Percentiles rank a stretch among this genome's conserved stretches.
Evolutionary conservation across 2,329 filamentous ascomycete genomes (phyloP).

Genomic region (Paecilomyces sp.): DNA sequence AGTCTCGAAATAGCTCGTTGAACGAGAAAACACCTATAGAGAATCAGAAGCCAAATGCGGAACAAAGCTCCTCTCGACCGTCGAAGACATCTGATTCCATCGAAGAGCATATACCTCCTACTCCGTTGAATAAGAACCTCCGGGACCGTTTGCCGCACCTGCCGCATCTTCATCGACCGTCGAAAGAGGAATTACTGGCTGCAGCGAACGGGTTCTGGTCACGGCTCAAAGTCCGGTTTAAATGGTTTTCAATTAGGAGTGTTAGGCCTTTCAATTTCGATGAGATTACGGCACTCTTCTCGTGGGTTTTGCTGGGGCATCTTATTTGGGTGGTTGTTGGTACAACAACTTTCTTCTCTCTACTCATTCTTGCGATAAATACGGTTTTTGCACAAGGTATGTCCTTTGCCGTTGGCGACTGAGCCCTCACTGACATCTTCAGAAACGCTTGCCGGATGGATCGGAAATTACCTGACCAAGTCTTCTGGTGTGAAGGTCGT

Average conservation of each 20-base stretch:
- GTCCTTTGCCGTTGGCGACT: conserved; percentile 13
- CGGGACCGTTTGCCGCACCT: conserved; percentile 61
- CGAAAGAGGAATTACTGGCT: conserved; percentile 84
- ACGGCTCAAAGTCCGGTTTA: conserved; percentile 82
- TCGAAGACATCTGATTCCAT: conserved; percentile 19
- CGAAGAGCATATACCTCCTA: conserved; percentile 8
- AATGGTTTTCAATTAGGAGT: conserved; percentile 95
- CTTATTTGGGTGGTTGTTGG: conserved; percentile 93
- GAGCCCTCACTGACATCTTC: conserved; percentile 12
- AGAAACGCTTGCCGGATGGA: conserved; percentile 89
- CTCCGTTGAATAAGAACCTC: conserved; percentile 33
- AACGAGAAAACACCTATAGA: conserved; percentile 7
- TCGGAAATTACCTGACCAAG: conserved; percentile 91
- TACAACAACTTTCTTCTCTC: conserved; percentile 93
- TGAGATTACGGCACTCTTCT: conserved; percentile 91
- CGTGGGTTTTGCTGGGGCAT: conserved; percentile 91
- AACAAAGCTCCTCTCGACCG: conserved; percentile 7
- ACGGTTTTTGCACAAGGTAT: conserved; percentile 89
- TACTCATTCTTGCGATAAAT: conserved; percentile 85
- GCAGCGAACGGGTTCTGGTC: conserved; percentile 93
- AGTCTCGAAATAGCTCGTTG: conserved; percentile 6
- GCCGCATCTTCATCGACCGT: conserved; percentile 72
- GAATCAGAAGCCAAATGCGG: conserved; percentile 3
- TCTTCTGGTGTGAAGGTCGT: conserved; percentile 90
- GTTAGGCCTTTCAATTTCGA: conserved; percentile 91